These are phyloP conservation scores for Serendipita sp. DNA, from an alignment of 768 basidiomycete genomes.

Conservation along the genomic window DNA sequence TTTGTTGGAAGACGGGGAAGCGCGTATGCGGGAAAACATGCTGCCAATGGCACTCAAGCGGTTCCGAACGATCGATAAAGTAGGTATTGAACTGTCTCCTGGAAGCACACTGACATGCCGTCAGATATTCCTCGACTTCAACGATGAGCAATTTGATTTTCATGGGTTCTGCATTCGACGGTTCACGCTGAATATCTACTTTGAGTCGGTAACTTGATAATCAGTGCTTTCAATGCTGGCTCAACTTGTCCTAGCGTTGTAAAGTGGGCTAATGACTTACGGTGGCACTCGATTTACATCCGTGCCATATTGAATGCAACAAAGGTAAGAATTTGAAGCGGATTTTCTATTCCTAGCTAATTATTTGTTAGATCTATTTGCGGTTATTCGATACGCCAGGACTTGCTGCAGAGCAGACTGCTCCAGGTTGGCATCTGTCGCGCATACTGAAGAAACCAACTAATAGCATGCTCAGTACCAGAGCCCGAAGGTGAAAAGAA, in stretches of 20 bases:
- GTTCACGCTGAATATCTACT: constrained; percentile 71
- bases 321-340: constrained; percentile 27
- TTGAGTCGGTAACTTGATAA: constrained; percentile 40
- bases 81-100: constrained; percentile 18
- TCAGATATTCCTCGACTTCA: constrained; percentile 68
- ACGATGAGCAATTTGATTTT: constrained; percentile 97
- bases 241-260: constrained; percentile 37
- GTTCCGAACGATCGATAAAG: constrained; percentile 62
- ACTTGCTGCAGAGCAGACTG: constrained; percentile 27
- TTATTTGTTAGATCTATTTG: constrained; percentile 47
- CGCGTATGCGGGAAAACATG: constrained; percentile 47
- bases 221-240: constrained; percentile 9
- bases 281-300: constrained; percentile 62
- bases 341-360: background rate
- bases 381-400: constrained; percentile 54
- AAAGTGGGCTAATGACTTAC: constrained; percentile 64
- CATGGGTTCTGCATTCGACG: constrained; percentile 88
- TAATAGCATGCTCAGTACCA: constrained; percentile 10
- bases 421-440: constrained; percentile 13
- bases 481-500: constrained; percentile 57
- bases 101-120: background rate
- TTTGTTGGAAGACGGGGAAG: constrained; percentile 64
- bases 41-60: constrained; percentile 70
- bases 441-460: constrained; percentile 2
- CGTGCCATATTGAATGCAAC: constrained; percentile 56